Base-by-base conservation (phyloP, 2,329 filamentous ascomycete genomes). In the Claviceps sp. region DNA sequence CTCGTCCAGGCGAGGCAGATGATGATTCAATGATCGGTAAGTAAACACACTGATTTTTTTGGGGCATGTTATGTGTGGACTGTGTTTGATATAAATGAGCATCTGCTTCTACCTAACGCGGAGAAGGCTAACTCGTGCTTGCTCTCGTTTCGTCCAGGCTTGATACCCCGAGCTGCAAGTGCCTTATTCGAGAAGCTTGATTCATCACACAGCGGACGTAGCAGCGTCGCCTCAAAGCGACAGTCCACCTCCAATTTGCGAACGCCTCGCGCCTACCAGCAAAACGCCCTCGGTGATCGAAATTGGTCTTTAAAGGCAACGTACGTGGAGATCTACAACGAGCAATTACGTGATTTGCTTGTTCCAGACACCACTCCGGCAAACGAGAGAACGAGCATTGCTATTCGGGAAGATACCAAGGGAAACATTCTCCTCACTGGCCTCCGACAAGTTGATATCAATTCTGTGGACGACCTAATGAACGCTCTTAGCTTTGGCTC, bases 311-410 rank as follows among this genome's bases (percentile, higher is more conserved):
- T 98, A 61, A 95, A 87, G 66, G 93, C 91, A 11, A 96, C 90
- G 1, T 96, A 96, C 63, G 87, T 96, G 56, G 80, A 97, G 74
- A 98, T 98, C 58, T 98, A 98, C 72, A 97, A 98, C 64, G 93
- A 98, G 69, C 87, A 94, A 63, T 75, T 97, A 34, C 84, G 93
- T 60, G 93, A 98, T 73, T 76, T 98, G 16, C 76, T 98, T 38
- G 71, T 95, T 4, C 81, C 89, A 1, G 91, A 96, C 46, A 69
- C 81, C 46, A 78, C 84, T 0, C 81, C 85, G 1, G 60, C 70
- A 5, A 70, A 76, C 56, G 91, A 97, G 62, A 82, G 93, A 54
- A 77, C 77, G 49, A 76, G 77, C 34, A 90, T 98, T n/a, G 85
- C 82, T 2, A 97, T 98, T 57, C 86, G 93, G 55, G 91, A 98